Base-by-base conservation (phyloP, 805 yeast species). In the Candida jianshihensis region DNA sequence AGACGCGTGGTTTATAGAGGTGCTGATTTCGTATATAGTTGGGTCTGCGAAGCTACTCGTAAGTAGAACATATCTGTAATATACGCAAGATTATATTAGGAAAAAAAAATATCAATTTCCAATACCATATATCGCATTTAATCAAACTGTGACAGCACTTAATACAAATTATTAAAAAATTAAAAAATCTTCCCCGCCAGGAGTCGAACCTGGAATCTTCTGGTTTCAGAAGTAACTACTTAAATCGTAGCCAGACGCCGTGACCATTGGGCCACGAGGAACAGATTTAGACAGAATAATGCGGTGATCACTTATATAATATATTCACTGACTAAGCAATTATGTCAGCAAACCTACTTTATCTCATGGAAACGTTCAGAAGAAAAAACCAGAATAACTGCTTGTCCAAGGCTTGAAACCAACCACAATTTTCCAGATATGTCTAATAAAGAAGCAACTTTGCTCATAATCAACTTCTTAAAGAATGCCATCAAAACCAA, bases 211-310 rank as follows among this genome's bases (percentile, higher is more conserved):
- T 53, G 57, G 57, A 53, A 51, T 53, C 57, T 53, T 53, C 57
- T 53, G 57, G 57, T 53, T 48, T 37, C 61, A 46, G 71, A 68
- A 41, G 57, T 53, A 44, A 56, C 69, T 59, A 63, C 66, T 47
- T 46, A 53, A 57, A 64, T 68, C 78, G 78, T 73, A 73, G 78
- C 78, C 79, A 71, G 77, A 73, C 78, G 78, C 78, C 79, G 73
- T 73, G 76, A 73, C 79, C 79, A 73, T 73, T 73, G 77, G 79
- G 79, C 78, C 79, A 73, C 75, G 78, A 73, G 78, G 79, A 73
- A 73, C 69, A 64, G 66, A 53, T 49, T 35, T 45, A n/a, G 33
- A 16, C 13, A 14, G 11, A 7, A n/a, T 10, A 11, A 11, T 11
- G 14, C 15, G 30, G 19, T 14, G 10, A 12, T 14, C 5, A 26